These are phyloP conservation scores for Ganoderma multipileum DNA, from an alignment of 1,284 basidiomycete genomes.

Conservation along the genomic window DNA sequence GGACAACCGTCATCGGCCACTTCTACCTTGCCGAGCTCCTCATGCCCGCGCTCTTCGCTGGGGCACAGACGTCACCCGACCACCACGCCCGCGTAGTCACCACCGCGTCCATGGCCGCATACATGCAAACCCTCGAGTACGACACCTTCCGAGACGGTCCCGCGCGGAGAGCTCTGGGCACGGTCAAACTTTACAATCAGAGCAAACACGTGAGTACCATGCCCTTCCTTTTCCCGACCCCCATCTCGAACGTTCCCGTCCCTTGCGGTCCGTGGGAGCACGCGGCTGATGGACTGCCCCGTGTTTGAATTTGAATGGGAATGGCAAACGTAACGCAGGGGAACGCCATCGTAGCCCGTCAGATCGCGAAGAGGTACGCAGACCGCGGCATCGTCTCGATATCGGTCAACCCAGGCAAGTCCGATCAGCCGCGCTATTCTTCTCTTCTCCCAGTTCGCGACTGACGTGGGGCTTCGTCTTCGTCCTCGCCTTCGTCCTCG, in stretches of 20 bases:
- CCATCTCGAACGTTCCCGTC: not conserved
- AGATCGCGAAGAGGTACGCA: slow-evolving; percentile 11
- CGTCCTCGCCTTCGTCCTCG: slow-evolving; percentile 25
- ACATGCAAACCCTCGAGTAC: slow-evolving; percentile 37
- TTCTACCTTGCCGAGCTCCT: slow-evolving; percentile 51
- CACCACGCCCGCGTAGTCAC: slow-evolving; percentile 50
- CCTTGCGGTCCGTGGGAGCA: not conserved
- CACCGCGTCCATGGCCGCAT: slow-evolving; percentile 46
- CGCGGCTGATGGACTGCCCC: not conserved
- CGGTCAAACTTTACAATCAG: slow-evolving; percentile 47
- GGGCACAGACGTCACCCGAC: slow-evolving; percentile 33
- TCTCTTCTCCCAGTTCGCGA: not conserved
- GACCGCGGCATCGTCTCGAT: slow-evolving; percentile 18
- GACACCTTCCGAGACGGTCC: slow-evolving; percentile 40
- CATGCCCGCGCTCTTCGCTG: slow-evolving; percentile 34
- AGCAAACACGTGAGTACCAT: slow-evolving; percentile 47
- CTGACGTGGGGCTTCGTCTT: not conserved
- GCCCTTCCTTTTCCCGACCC: not conserved
- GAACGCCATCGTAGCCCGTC: slow-evolving; percentile 9
- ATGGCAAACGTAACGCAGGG: not conserved
- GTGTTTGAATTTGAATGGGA: too few species aligned
- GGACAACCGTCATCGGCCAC: slow-evolving; percentile 52
- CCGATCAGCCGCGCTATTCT: slow-evolving; percentile 7
- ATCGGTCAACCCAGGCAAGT: slow-evolving; percentile 8
- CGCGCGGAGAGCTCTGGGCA: slow-evolving; percentile 35